These are phyloP conservation scores for Phialophora verrucosa DNA, from an alignment of 2,329 filamentous ascomycete species.

Conservation along the genomic window DNA sequence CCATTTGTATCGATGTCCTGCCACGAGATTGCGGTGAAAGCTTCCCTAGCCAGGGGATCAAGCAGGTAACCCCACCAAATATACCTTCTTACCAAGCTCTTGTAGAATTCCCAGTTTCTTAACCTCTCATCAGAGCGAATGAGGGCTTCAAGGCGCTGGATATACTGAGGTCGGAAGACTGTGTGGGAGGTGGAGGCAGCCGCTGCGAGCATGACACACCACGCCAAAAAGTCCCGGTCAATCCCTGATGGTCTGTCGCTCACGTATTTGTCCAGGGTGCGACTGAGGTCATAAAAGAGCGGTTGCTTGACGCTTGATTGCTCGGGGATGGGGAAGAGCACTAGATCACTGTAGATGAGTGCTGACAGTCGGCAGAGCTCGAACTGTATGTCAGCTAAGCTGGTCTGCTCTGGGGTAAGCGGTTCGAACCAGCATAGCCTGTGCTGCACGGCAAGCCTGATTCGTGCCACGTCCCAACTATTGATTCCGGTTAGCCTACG, in stretches of 20 bases:
- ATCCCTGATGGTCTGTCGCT: not conserved
- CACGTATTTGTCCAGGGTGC: constrained; percentile 5
- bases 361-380: constrained; percentile 8
- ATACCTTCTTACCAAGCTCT: not conserved
- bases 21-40: constrained; percentile 1
- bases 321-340: constrained; percentile 8
- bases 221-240: not conserved
- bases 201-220: not conserved
- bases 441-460: constrained; percentile 11
- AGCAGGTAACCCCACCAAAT: constrained; percentile 7
- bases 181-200: not conserved
- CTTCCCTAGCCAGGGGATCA: constrained; percentile 2
- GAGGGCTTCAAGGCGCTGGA: not conserved
- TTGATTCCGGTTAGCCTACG: not conserved
- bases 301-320: not conserved
- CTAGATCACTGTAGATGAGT: constrained; percentile 11
- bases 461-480: constrained; percentile 8
- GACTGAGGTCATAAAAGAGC: not conserved
- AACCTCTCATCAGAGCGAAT: not conserved
- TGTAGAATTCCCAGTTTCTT: not conserved
- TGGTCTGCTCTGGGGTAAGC: not conserved
- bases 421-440: constrained; percentile 9
- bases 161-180: not conserved
- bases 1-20: not conserved
- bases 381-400: constrained; percentile 6